These are phyloP conservation scores for Sporothrix brunneoviolacea DNA, from an alignment of 2,329 filamentous ascomycete species.

Conservation along the genomic window DNA sequence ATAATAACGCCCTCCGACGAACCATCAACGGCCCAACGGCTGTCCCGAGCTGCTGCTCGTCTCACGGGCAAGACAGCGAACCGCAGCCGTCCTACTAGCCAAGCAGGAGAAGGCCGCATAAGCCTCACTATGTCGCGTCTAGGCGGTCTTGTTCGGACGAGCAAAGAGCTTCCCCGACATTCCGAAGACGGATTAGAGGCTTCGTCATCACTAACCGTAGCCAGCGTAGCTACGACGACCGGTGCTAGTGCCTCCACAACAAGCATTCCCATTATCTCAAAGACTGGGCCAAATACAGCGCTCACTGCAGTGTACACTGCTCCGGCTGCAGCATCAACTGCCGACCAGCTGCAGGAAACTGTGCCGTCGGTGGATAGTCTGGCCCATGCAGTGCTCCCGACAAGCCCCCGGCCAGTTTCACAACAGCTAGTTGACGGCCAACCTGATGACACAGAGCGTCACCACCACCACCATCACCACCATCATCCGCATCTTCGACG, in stretches of 20 bases:
- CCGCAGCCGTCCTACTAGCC: constrained; percentile 51
- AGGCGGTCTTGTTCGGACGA: constrained; percentile 43
- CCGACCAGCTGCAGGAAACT: not conserved
- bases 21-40: constrained; percentile 40
- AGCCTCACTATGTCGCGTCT: constrained; percentile 52
- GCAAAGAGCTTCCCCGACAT: constrained; percentile 41
- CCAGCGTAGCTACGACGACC: constrained; percentile 20
- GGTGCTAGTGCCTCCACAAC: not conserved
- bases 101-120: constrained; percentile 51
- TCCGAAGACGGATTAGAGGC: constrained; percentile 19
- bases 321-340: not conserved
- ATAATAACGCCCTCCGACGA: constrained; percentile 41
- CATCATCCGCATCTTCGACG: constrained; percentile 17
- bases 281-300: not conserved
- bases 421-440: constrained; percentile 1
- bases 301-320: not conserved
- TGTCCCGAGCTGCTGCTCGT: constrained; percentile 52
- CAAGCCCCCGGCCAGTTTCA: not conserved
- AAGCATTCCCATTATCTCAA: not conserved
- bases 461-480: constrained; percentile 17
- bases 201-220: not conserved
- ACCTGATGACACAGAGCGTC: constrained; percentile 10
- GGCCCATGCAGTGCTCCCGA: not conserved
- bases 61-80: constrained; percentile 36
- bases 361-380: not conserved